A percentile compares a stretch with the other conserved stretches of the same genome.
Evolutionary conservation across 495 filamentous ascomycete genomes (phyloP).

Genomic region (Penicillium maclennaniae): DNA sequence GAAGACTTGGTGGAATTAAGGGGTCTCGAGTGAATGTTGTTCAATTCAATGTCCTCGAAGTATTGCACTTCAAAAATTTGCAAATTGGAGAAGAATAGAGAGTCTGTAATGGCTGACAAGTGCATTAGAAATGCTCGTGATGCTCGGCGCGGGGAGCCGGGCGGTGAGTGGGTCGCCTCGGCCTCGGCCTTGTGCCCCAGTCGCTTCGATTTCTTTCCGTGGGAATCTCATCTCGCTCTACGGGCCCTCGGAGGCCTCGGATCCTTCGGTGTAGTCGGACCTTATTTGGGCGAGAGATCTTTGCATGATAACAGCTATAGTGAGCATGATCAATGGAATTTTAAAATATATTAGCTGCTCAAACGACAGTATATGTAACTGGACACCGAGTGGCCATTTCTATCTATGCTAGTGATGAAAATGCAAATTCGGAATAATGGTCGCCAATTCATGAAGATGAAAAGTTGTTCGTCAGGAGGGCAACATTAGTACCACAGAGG

Average conservation of each 20-base stretch:
- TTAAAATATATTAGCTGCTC: neutral
- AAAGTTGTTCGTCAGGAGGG: neutral
- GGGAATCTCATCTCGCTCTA: neutral
- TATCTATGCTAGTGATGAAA: neutral
- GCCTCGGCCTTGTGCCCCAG: neutral
- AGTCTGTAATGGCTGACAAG: constrained; percentile 24
- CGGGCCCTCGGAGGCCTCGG: too few species aligned
- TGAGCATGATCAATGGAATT: neutral
- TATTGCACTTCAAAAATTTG: neutral
- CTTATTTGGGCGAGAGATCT: too few species aligned
- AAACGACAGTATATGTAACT: neutral
- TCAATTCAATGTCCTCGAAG: neutral
- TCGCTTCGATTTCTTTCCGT: neutral
- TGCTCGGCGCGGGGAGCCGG: constrained; percentile 25
- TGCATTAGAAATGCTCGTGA: constrained; percentile 31
- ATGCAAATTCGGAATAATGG: neutral
- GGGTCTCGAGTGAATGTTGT: neutral
- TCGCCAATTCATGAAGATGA: neutral
- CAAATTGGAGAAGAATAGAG: constrained; percentile 8
- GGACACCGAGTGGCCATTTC: neutral
- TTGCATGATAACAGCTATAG: too few species aligned
- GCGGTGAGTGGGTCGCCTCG: constrained; percentile 13
- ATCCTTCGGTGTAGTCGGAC: too few species aligned
- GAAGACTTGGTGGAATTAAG: neutral
- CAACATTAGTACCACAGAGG: neutral